A percentile compares a stretch with the other conserved stretches of the same genome.
Conservation (phyloP, 345 rosid species). For the Gossypium thurberi region DNA sequence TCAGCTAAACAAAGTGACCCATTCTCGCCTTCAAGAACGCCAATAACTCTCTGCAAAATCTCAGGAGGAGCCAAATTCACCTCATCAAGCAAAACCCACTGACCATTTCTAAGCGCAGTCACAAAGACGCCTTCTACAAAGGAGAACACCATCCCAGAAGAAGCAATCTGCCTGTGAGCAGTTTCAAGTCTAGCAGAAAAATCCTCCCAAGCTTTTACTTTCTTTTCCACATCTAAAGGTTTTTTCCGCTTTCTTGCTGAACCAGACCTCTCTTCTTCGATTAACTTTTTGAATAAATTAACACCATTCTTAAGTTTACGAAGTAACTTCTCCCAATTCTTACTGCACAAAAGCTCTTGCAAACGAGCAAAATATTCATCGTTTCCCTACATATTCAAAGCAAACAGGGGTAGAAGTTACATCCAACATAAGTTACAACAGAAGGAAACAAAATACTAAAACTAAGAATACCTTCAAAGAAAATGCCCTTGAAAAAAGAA, state of each 20-base stretch:
- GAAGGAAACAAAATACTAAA: not conserved
- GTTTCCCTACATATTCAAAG: conserved; percentile 41
- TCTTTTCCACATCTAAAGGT: conserved; percentile 34
- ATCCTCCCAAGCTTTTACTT: conserved; percentile 41
- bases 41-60: conserved; percentile 77
- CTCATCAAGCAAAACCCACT: conserved; percentile 97
- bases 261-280: conserved; percentile 23
- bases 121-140: conserved; percentile 98
- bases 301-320: conserved; percentile 39
- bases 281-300: conserved; percentile 20
- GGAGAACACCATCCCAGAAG: conserved; percentile 80
- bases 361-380: conserved; percentile 30
- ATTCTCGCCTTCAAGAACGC: conserved; percentile 88
- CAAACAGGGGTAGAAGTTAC: conserved; percentile 21
- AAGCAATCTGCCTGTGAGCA: conserved; percentile 46
- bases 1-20: conserved; percentile 94
- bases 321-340: conserved; percentile 58
- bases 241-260: conserved; percentile 67
- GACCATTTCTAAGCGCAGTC: conserved; percentile 78
- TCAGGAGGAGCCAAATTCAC: conserved; percentile 94
- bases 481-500: conserved; percentile 47
- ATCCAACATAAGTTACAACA: not conserved
- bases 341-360: conserved; percentile 34
- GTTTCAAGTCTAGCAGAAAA: conserved; percentile 50
- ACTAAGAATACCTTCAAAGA: conserved; percentile 41